Evolutionary conservation across 2,329 filamentous ascomycete genomes (phyloP), one percentile per base, ranked within the genome.

Genomic region (Colletotrichum sublineola): DNA sequence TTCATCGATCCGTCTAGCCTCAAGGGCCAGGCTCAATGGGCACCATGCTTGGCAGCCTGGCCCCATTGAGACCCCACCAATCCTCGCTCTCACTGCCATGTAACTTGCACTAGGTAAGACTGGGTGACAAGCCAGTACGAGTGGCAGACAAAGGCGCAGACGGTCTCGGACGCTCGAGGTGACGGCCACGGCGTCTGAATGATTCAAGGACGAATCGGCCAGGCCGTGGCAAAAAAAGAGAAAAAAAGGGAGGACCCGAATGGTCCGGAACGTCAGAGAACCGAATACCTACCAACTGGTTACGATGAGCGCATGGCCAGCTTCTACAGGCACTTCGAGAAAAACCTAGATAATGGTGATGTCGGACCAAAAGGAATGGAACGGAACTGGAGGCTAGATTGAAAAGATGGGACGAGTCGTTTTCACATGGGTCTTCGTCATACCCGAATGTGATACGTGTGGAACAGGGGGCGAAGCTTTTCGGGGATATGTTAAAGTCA

Each of bases 141-240:
- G 31, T 33, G 40, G 46, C 24, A 52, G 48, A 61, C 69, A 72
- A 72, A 72, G 66, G 31, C 38, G 53, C 66, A 69, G 60, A 33
- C 46, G 53, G 46, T 61, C 60, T 72, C 66, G 66, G 66, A 55
- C 46, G 46, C 40, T 20, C 29, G 33, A 29, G 33, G n/a, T 15
- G 61, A n/a, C 9, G 38, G 24, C 56, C 14, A 29, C 66, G 60
- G 31, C 52, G 52, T 64, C 61, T 69, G 60, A 72, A 55, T 69
- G 69, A 72, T 56, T 63, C 71, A 63, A 53, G 71, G 24, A 52
- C 62, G 46, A 73, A 58, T 74, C 75, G 75, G 75, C 63, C 68
- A 70, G 70, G 68, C 75, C 75, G 75, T 75, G 74, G 74, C 75
- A 71, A 62, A 64, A 64, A 62, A 56, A 61, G 55, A 64, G 24